Evolutionary conservation across 495 filamentous ascomycete genomes (phyloP), one percentile per base, ranked within the genome.

Genomic region (Penicillium ochrochloron): DNA sequence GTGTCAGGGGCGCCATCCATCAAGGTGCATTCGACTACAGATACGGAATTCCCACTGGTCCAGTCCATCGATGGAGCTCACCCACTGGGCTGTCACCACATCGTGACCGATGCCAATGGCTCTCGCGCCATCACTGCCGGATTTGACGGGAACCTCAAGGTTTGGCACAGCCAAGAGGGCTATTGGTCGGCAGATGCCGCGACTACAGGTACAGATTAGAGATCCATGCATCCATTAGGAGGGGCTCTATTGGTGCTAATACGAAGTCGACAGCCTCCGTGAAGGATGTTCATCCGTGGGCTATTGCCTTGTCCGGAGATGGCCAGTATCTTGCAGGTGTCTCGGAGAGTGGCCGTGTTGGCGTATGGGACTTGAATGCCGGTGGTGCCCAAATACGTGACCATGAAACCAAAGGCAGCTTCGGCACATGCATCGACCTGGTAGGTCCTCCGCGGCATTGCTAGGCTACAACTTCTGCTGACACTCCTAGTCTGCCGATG

Each of bases 381-480:
- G 66, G 74, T 52, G 82, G 80, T 10, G 78, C 80, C 44, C 88
- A 86, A 68, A 88, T 97, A 57, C 83, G 87, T 60, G 86, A 93
- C 64, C 96, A 93, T 68, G 91, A 96, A 76, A 97, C 96, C 0
- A 96, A 96, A 46, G 89, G 89, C 34, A 90, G 88, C 61, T 98
- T 97, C 78, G 95, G 93, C 15, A 88, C 93, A 75, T 90, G 89
- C 70, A 87, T 99, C 59, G 94, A 97, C 73, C 73, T 97, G 72
- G 89, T 90, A 76, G 59, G 79, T 52, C 42, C 44, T 37, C 3
- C 4, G 17, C n/a, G 3, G 5, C 14, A 50, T 44, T 17, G 31
- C 19, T 19, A 19, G 8, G 5, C 56, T 68, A n/a, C 56, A 37
- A 8, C 21, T 62, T n/a, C 19, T 52, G 21, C 58, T 69, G 17